These are phyloP conservation scores for Saccharomyces kudriavzevii DNA, from an alignment of 805 yeast species.

Conservation along the genomic window DNA sequence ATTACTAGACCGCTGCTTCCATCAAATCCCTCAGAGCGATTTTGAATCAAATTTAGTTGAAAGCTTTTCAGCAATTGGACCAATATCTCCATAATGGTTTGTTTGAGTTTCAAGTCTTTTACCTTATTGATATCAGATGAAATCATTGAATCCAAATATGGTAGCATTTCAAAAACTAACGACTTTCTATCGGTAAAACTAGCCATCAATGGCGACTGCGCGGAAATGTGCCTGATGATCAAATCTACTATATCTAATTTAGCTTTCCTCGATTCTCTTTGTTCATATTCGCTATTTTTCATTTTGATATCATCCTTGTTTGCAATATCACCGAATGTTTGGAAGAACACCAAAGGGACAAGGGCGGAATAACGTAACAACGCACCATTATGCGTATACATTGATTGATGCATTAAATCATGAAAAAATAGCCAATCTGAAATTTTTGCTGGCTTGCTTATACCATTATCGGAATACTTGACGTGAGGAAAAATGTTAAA, in stretches of 20 bases:
- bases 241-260: slow-evolving; percentile 27
- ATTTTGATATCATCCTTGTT: slow-evolving; percentile 31
- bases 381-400: slow-evolving; percentile 38
- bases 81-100: slow-evolving; percentile 30
- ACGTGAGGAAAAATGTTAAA: slow-evolving; percentile 57
- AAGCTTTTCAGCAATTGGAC: slow-evolving; percentile 34
- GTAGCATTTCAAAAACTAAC: slow-evolving; percentile 29
- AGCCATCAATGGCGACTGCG: slow-evolving; percentile 7
- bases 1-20: slow-evolving; percentile 13
- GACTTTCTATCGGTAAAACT: slow-evolving; percentile 15
- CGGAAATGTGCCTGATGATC: slow-evolving; percentile 13
- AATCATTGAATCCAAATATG: slow-evolving; percentile 29
- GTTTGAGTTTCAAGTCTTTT: slow-evolving; percentile 21
- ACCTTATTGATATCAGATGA: slow-evolving; percentile 19
- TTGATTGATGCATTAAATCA: slow-evolving; percentile 42
- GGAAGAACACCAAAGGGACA: slow-evolving; percentile 55
- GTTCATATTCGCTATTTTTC: slow-evolving; percentile 27
- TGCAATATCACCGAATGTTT: slow-evolving; percentile 53
- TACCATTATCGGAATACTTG: slow-evolving; percentile 55
- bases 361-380: slow-evolving; percentile 47
- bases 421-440: slow-evolving; percentile 73
- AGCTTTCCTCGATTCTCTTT: slow-evolving; percentile 22
- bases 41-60: slow-evolving; percentile 34
- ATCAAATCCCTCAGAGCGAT: slow-evolving; percentile 23
- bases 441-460: slow-evolving; percentile 49